These are phyloP conservation scores for Jackrogersella multiformis DNA, from an alignment of 495 filamentous ascomycete genomes.

Conservation along the genomic window DNA sequence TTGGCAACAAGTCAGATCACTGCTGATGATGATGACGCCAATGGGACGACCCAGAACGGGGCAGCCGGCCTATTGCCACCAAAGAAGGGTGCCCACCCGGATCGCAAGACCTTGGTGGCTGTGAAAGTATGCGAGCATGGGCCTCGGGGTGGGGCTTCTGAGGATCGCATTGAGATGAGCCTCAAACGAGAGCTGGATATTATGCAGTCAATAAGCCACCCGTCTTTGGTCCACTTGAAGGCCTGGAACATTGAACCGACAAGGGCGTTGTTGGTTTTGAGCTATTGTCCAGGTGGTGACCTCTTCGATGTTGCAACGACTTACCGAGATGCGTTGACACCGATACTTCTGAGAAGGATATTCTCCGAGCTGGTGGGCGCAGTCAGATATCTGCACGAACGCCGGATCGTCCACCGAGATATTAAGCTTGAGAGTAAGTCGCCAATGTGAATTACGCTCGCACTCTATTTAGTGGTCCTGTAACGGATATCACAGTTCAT, in stretches of 20 bases:
- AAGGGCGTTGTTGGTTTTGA: slow-evolving; percentile 83
- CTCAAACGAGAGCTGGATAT: slow-evolving; percentile 95
- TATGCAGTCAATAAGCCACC: slow-evolving; percentile 84
- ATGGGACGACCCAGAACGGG: slow-evolving; percentile 21
- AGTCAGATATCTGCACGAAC: slow-evolving; percentile 81
- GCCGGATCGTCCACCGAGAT: slow-evolving; percentile 92
- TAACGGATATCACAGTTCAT: background rate
- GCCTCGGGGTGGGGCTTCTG: slow-evolving; percentile 85
- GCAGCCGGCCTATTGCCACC: slow-evolving; percentile 44
- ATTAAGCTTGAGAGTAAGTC: slow-evolving; percentile 96
- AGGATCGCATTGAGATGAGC: slow-evolving; percentile 89
- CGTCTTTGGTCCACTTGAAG: slow-evolving; percentile 87
- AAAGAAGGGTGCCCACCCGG: slow-evolving; percentile 47
- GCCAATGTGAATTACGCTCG: slow-evolving; percentile 6
- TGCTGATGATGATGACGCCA: slow-evolving; percentile 52
- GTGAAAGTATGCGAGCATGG: slow-evolving; percentile 96
- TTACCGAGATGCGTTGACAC: slow-evolving; percentile 69
- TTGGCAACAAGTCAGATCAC: slow-evolving; percentile 73
- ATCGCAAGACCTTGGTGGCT: slow-evolving; percentile 80
- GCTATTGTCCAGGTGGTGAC: slow-evolving; percentile 93
- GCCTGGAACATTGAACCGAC: slow-evolving; percentile 84
- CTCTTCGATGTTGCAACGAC: slow-evolving; percentile 89
- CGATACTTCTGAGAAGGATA: slow-evolving; percentile 79
- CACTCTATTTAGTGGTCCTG: background rate
- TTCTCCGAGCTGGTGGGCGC: slow-evolving; percentile 90